Base-by-base conservation (phyloP, 2,329 filamentous ascomycete species). In the Trichophyton simii region DNA sequence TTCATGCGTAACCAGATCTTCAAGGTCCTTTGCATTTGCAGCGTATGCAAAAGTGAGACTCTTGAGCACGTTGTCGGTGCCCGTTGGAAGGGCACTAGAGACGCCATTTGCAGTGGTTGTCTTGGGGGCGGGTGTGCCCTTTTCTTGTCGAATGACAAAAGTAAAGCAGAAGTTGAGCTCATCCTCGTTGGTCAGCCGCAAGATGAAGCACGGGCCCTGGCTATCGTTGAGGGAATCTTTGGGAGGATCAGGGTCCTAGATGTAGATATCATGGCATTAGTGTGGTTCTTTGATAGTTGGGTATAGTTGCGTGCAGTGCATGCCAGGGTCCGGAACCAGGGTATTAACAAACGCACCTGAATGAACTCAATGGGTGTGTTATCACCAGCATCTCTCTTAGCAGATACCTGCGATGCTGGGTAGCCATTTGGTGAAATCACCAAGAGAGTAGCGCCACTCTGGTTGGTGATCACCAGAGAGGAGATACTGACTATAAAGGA, bases 81-180 rank as follows among this genome's bases (percentile, higher is more conserved):
- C 68, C 60, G 77, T 75, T 9, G 78, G 72, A 6, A 79, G 70
- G 36, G 79, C 76, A 55, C 82, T 82, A 42, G 80, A 76, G 25
- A 82, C 77, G 44, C 75, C 75, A 67, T 76, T 77, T 67, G 77
- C 75, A 61, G 73, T 76, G 61, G 75, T 68, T 5, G 73, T 80
- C 67, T 71, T 86, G 78, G 69, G 84, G 78, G 66, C 67, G 54
- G 73, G 71, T n/a, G 72, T 69, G 42, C 76, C 75, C 68, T 78
- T 72, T 41, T 75, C 76, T 68, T 83, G 83, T 65, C 83, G 77
- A 66, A 96, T 80, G 65, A 94, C 82, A 72, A 97, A 96, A 44
- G 88, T 94, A 73, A 97, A 99, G 68, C 87, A 89, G 76, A 99
- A 95, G 66, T 85, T 84, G 60, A 99, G 84, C 67, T 99, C 94